Evolutionary conservation across 805 yeast genomes (phyloP).

Genomic region (Metschnikowia koreensis): DNA sequence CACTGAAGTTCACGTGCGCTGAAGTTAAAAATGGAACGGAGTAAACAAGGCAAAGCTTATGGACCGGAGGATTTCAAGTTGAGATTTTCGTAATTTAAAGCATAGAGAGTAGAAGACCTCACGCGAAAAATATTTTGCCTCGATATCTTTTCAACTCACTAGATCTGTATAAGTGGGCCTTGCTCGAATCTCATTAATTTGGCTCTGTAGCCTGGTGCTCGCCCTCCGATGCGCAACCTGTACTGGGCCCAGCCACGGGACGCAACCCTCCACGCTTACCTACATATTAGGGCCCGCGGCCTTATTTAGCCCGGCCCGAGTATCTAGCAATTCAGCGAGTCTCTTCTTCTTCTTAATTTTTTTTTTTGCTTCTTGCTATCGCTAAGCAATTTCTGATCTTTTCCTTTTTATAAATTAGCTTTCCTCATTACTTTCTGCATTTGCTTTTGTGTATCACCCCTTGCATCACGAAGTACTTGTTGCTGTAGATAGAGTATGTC

Average conservation of each 20-base stretch:
- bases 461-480: neutral
- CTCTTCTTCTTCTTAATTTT: neutral
- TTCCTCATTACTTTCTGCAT: neutral
- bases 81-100: no score
- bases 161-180: neutral
- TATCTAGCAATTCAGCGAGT: neutral
- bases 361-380: slow-evolving; percentile 1
- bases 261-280: slow-evolving; percentile 16
- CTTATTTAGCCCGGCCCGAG: slow-evolving; percentile 12
- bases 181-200: neutral
- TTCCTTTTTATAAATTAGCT: neutral
- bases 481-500: slow-evolving; percentile 14
- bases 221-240: slow-evolving; percentile 2
- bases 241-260: slow-evolving; percentile 10
- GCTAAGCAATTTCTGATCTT: neutral
- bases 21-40: neutral
- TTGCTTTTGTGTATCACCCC: neutral
- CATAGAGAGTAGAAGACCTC: neutral
- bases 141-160: no score
- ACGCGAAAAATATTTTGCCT: neutral
- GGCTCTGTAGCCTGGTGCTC: neutral
- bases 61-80: neutral
- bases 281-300: slow-evolving; percentile 15
- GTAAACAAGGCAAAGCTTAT: neutral
- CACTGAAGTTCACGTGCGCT: slow-evolving; percentile 4